These are phyloP conservation scores for Basipetospora chlamydospora DNA, from an alignment of 2,329 filamentous ascomycete genomes.

Conservation along the genomic window DNA sequence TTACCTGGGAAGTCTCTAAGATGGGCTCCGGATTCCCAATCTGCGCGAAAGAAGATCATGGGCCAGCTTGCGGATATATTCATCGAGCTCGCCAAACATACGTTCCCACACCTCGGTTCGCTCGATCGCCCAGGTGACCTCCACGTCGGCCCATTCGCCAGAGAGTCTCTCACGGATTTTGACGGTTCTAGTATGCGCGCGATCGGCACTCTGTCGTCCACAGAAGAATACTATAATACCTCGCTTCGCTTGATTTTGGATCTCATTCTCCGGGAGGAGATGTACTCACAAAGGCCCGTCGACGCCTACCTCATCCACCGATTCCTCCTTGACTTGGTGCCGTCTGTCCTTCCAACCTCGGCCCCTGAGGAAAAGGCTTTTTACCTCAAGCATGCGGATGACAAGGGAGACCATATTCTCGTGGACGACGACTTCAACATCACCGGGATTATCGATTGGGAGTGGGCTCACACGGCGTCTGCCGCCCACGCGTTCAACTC, in stretches of 20 bases:
- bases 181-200: conserved; percentile 13
- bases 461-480: conserved; percentile 20
- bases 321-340: conserved; percentile 24
- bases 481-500: conserved; percentile 26
- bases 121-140: conserved; percentile 14
- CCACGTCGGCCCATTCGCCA: conserved; percentile 21
- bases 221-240: conserved; percentile 19
- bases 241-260: conserved; percentile 21
- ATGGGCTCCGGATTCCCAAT: conserved; percentile 17
- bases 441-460: conserved; percentile 32
- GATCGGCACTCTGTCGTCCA: conserved; percentile 20
- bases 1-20: conserved; percentile 21
- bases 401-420: too few species aligned
- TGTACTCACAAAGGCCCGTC: conserved; percentile 18
- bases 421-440: conserved; percentile 29
- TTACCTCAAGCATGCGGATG: conserved; percentile 31
- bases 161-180: conserved; percentile 22
- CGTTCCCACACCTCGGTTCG: conserved; percentile 22
- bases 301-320: conserved; percentile 25
- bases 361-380: conserved; percentile 16
- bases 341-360: conserved; percentile 11
- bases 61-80: conserved; percentile 22
- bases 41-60: conserved; percentile 21
- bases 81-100: conserved; percentile 21
- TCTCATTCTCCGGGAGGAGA: conserved; percentile 20